Evolutionary conservation across 2,329 filamentous ascomycete species (phyloP).

Genomic region (Alternaria gaisen): DNA sequence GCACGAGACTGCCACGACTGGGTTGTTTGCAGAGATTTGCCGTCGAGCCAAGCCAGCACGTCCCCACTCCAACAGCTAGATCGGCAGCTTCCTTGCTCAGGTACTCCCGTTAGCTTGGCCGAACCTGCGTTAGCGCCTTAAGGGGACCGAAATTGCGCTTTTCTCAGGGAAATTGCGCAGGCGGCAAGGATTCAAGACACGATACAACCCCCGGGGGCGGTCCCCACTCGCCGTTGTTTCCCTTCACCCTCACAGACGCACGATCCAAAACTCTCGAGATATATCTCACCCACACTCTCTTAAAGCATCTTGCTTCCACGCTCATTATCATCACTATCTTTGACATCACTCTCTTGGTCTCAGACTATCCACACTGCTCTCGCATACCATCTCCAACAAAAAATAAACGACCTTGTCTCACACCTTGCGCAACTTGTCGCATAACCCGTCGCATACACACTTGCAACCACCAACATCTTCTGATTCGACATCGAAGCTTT

Average conservation of each 20-base stretch:
- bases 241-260: constrained; percentile 28
- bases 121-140: constrained; percentile 18
- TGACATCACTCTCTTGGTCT: constrained; percentile 8
- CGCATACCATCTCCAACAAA: constrained; percentile 6
- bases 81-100: constrained; percentile 20
- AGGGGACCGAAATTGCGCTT: constrained; percentile 1
- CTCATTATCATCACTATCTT: constrained; percentile 7
- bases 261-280: constrained; percentile 19
- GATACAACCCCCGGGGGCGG: constrained; percentile 19
- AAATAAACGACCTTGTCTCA: constrained; percentile 2
- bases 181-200: constrained; percentile 34
- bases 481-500: constrained; percentile 12
- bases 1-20: neutral
- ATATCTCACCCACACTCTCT: neutral
- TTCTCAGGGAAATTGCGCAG: constrained; percentile 31
- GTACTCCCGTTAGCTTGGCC: constrained; percentile 14
- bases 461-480: constrained; percentile 8
- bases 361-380: constrained; percentile 24
- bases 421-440: constrained; percentile 12
- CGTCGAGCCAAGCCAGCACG: neutral
- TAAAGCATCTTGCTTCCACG: constrained; percentile 17
- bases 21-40: constrained; percentile 6
- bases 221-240: constrained; percentile 31
- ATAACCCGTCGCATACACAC: constrained; percentile 18
- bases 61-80: neutral